Evolutionary conservation across 768 basidiomycete genomes (phyloP), one percentile per base, ranked within the genome.

Genomic region (Auricularia sp.): DNA sequence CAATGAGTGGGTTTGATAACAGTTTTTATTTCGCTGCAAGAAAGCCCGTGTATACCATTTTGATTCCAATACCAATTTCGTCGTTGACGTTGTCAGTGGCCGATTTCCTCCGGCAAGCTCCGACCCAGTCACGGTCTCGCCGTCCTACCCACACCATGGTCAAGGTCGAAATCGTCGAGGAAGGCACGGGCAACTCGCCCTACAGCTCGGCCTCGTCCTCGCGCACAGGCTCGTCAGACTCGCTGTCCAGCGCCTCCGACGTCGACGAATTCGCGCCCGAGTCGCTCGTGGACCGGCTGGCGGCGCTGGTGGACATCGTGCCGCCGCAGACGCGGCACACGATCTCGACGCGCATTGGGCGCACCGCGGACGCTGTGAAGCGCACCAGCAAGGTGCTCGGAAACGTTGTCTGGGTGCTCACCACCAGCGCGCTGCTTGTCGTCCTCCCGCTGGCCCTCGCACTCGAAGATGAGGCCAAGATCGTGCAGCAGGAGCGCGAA

Each of bases 381-480:
- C 84, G 82, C 65, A 80, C 84, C 6, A 81, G 85, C 61, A 90
- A 86, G 77, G 70, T 90, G 62, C 83, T 86, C 39, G 96, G 97
- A 14, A 94, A 90, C 74, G 77, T 94, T 69, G 90, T 95, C 65
- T 99, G 97, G 97, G 83, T 97, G 67, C 80, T 98, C 73, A 94
- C 92, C 64, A 98, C 96, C 8, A 92, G 89, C 54, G 94, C 95
- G 1, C 80, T 99, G 64, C 85, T 99, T 68, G 89, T 99, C 62
- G 97, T 92, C 14, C 81, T 99, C 45, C 97, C 97, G 39, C 81
- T 98, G 67, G 94, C 95, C 3, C 82, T 98, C 70, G 89, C 87
- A 67, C 81, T 98, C 70, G 97, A 99, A 77, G 96, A 97, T 77
- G 97, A 99, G 79, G 89, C 92, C 63, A 94, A 94, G 77, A 84